Conservation (phyloP, 1,139 yeast species). For the Suhomyces coccinellae region DNA sequence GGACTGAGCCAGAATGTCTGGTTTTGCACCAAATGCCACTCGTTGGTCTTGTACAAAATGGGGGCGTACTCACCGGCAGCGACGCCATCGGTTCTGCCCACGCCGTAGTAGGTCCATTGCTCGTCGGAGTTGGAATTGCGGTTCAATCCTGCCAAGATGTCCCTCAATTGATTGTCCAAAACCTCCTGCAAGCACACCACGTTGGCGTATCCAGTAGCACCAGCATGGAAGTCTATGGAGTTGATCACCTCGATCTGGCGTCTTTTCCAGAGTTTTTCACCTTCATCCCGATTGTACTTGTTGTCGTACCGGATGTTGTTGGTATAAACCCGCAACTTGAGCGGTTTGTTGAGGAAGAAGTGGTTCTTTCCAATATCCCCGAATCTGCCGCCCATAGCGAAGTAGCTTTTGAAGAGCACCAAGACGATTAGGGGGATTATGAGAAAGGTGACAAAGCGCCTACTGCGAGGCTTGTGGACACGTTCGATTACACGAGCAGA, state of each 20-base stretch:
- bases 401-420: slow-evolving; percentile 5
- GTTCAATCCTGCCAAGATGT: slow-evolving; percentile 37
- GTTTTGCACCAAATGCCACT: slow-evolving; percentile 38
- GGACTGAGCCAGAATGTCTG: slow-evolving; percentile 46
- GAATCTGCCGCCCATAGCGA: slow-evolving; percentile 5
- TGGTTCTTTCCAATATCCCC: slow-evolving; percentile 3
- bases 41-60: slow-evolving; percentile 34
- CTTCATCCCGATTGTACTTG: slow-evolving; percentile 24
- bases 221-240: slow-evolving; percentile 37
- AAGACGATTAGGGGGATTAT: slow-evolving; percentile 6
- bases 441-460: slow-evolving; percentile 6
- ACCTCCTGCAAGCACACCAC: slow-evolving; percentile 58
- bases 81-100: slow-evolving; percentile 49
- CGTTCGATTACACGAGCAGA: background rate
- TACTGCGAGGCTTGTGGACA: background rate
- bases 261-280: slow-evolving; percentile 47
- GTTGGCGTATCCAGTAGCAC: slow-evolving; percentile 29
- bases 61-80: slow-evolving; percentile 49
- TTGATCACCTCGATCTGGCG: slow-evolving; percentile 39
- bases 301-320: slow-evolving; percentile 56
- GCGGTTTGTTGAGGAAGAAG: slow-evolving; percentile 9
- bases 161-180: slow-evolving; percentile 50
- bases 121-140: slow-evolving; percentile 20
- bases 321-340: slow-evolving; percentile 45
- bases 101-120: slow-evolving; percentile 46